phyloP scores from a whole-genome alignment of 768 basidiomycete species.

The Hygrocybe punicea region DNA sequence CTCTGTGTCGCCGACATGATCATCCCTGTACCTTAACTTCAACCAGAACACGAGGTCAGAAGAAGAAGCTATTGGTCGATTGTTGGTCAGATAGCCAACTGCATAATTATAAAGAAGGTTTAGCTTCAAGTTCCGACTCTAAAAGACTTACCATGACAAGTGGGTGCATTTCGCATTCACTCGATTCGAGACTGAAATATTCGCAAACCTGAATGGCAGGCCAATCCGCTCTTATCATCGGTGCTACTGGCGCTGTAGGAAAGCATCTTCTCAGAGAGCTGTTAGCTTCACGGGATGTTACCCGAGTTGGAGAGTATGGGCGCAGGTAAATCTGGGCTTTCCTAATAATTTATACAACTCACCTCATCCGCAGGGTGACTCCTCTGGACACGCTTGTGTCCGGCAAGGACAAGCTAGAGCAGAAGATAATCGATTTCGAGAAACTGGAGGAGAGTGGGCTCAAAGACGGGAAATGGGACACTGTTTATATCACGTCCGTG shows the following conservation, averaged over 20 bases:
- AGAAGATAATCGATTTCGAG: constrained; percentile 68
- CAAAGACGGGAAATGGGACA: constrained; percentile 62
- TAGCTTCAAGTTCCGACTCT: no score
- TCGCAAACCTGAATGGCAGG: constrained; percentile 14
- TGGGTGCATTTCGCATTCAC: no score
- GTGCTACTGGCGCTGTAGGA: constrained; percentile 72
- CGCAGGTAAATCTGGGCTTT: constrained; percentile 41
- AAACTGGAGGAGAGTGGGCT: constrained; percentile 52
- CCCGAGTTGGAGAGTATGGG: constrained; percentile 67
- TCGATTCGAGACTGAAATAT: no score
- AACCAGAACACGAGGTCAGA: no score
- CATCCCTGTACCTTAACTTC: no score
- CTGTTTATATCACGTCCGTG: constrained; percentile 66
- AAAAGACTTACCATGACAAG: no score
- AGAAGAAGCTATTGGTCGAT: no score
- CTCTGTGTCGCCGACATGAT: no score
- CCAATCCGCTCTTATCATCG: constrained; percentile 66
- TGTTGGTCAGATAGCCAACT: no score
- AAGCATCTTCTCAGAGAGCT: constrained; percentile 58
- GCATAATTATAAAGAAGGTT: no score
- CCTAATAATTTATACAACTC: neutral
- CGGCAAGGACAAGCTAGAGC: constrained; percentile 59
- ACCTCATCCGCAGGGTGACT: constrained; percentile 40
- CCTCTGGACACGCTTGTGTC: constrained; percentile 36
- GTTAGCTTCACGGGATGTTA: constrained; percentile 52